phyloP scores from a whole-genome alignment of 2,329 filamentous ascomycete species.

The Dothideomycetes sp. region DNA sequence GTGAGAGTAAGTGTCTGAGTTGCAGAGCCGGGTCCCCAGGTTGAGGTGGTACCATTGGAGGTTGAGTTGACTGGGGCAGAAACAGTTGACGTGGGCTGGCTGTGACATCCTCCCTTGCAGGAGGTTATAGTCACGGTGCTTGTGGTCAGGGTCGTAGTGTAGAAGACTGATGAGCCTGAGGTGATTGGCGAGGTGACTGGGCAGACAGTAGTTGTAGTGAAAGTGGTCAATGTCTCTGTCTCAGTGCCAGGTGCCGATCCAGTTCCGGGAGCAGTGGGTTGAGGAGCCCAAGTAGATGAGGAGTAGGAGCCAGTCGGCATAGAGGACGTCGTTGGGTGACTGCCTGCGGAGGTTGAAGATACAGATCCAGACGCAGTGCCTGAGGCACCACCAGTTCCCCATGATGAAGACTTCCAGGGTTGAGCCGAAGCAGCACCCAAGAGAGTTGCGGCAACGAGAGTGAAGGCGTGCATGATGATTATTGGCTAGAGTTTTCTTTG shows the following conservation, averaged over 20 bases:
- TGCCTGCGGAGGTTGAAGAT: neutral
- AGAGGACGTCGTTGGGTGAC: neutral
- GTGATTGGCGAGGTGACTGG: constrained; percentile 15
- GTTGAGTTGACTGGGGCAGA: constrained; percentile 8
- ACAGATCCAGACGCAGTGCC: neutral
- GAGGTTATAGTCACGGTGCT: constrained; percentile 26
- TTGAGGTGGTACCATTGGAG: constrained; percentile 1
- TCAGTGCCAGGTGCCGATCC: neutral
- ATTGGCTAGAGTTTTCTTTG: neutral
- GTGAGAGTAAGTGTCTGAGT: constrained; percentile 11
- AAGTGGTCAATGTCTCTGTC: constrained; percentile 17
- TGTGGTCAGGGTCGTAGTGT: constrained; percentile 24
- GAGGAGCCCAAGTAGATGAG: neutral
- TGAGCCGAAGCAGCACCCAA: constrained; percentile 6
- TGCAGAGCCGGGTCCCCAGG: constrained; percentile 5
- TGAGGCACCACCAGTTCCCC: neutral
- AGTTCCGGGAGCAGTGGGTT: constrained; percentile 2
- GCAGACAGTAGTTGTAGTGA: constrained; percentile 22
- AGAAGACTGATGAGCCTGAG: constrained; percentile 13
- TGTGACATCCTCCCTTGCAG: constrained; percentile 25
- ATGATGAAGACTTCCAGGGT: constrained; percentile 1
- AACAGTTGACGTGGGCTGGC: too few relatives aligned
- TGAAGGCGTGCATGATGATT: constrained; percentile 5
- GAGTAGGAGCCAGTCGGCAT: neutral
- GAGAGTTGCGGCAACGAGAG: constrained; percentile 2